Conservation (phyloP, 2,329 filamentous ascomycete species). For the Pyrenochaeta sp. region DNA sequence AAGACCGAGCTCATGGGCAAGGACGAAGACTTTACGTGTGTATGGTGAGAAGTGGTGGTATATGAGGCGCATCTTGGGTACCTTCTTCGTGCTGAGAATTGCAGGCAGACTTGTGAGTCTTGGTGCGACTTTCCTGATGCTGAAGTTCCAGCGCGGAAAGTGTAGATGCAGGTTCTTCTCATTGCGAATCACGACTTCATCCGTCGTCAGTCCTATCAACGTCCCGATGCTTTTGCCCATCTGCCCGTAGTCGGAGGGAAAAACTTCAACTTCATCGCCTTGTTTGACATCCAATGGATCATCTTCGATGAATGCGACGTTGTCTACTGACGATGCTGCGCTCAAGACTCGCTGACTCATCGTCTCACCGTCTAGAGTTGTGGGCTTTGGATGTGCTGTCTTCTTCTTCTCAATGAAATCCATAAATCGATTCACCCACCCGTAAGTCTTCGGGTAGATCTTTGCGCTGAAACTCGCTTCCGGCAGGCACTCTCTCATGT, state of each 20-base stretch:
- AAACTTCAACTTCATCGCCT: conserved; percentile 62
- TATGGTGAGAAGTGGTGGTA: conserved; percentile 42
- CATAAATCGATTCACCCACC: conserved; percentile 72
- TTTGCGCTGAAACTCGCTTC: conserved; percentile 60
- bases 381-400: conserved; percentile 52
- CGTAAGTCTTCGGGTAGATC: conserved; percentile 68
- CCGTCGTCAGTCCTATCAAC: conserved; percentile 36
- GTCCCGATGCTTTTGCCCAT: conserved; percentile 38
- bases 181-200: conserved; percentile 42
- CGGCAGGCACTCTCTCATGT: conserved; percentile 63
- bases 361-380: conserved; percentile 33
- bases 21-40: conserved; percentile 40
- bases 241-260: conserved; percentile 43
- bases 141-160: conserved; percentile 52
- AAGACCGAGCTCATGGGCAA: conserved; percentile 38
- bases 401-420: conserved; percentile 56
- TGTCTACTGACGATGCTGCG: conserved; percentile 54
- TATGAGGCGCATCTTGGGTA: conserved; percentile 39
- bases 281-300: conserved; percentile 64
- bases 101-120: background rate
- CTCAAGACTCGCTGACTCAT: conserved; percentile 56
- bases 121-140: conserved; percentile 25
- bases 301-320: conserved; percentile 56
- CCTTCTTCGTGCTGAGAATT: conserved; percentile 1
- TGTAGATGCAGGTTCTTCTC: conserved; percentile 40